phyloP scores from a whole-genome alignment of 2,329 filamentous ascomycete genomes.

The Epichloe typhina region DNA sequence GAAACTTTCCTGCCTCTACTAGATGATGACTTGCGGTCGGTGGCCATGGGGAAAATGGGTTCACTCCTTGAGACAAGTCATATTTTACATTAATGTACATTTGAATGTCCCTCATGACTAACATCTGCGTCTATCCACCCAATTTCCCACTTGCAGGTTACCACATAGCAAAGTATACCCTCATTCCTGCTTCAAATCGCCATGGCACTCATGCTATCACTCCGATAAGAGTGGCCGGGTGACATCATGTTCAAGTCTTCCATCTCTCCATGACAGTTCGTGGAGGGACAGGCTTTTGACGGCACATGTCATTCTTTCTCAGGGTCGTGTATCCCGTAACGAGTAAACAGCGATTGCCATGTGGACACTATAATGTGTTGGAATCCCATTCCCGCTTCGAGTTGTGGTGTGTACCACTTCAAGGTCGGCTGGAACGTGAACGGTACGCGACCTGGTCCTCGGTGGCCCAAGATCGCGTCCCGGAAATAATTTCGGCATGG shows the following conservation, averaged over 20 bases:
- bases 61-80: background rate
- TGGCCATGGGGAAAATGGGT: background rate
- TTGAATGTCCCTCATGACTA: background rate
- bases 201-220: too few species aligned
- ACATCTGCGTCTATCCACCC: background rate
- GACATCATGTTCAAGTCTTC: background rate
- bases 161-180: background rate
- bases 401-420: conserved; percentile 38
- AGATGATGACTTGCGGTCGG: conserved; percentile 10
- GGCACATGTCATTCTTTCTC: conserved; percentile 4
- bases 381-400: conserved; percentile 32
- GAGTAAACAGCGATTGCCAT: conserved; percentile 29
- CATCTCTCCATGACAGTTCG: too few species aligned
- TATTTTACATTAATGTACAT: background rate
- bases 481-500: conserved; percentile 27
- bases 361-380: conserved; percentile 33
- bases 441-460: background rate
- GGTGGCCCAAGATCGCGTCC: conserved; percentile 4
- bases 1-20: conserved; percentile 50
- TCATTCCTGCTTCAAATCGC: background rate
- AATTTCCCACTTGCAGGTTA: too few species aligned
- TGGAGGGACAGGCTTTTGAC: background rate
- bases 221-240: too few species aligned
- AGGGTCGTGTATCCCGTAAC: conserved; percentile 14
- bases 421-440: conserved; percentile 34